Base-by-base conservation (phyloP, 2,329 filamentous ascomycete species). In the Aspergillus sp. region DNA sequence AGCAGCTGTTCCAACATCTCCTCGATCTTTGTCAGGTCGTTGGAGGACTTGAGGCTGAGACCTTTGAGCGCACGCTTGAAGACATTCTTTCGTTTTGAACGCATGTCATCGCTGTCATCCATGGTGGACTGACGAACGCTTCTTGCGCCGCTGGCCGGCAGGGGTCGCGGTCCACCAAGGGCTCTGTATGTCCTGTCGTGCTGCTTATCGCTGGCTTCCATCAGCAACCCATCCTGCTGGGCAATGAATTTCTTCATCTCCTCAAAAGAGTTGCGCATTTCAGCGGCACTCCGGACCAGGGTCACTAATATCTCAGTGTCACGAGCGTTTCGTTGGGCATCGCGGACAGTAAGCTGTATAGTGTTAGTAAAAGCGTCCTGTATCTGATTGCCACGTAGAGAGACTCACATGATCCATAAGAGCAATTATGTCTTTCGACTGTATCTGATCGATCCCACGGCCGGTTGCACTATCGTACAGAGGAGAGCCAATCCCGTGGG, bases 231-330 rank as follows among this genome's bases (percentile, higher is more conserved):
- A 65, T 96, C 93, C 54, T 95, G 93, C 59, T 95, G 88, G 46
- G 88, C 87, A 55, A 99, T 88, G 65, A 95, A 87, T 58, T 87
- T 88, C 78, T 94, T 96, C 81, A 99, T 89, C 63, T 96, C 92
- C 60, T 95, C 90, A 67, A 97, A 95, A 0, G 90, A 95, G 61
- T 89, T 95, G 58, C 93, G 90, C 92, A 97, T 97, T 73, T 99
- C 94, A 11, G 94, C 87, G 3, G 94, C 93, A 50, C 91, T 92
- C 54, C 93, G 87, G 55, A 99, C 94, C 30, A 99, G 83, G 0
- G 94, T 93, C 44, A 96, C 90, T 16, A 99, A 79, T 50, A 99
- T 96, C 72, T 99, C 94, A 0, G 94, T 97, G 65, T 99, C 94
- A 42, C 94, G 84, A 43, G 94, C 94, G 72, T 94, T 97, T 54